Conservation (phyloP, 2,329 filamentous ascomycete genomes). For the Botryosphaeria agaves region DNA sequence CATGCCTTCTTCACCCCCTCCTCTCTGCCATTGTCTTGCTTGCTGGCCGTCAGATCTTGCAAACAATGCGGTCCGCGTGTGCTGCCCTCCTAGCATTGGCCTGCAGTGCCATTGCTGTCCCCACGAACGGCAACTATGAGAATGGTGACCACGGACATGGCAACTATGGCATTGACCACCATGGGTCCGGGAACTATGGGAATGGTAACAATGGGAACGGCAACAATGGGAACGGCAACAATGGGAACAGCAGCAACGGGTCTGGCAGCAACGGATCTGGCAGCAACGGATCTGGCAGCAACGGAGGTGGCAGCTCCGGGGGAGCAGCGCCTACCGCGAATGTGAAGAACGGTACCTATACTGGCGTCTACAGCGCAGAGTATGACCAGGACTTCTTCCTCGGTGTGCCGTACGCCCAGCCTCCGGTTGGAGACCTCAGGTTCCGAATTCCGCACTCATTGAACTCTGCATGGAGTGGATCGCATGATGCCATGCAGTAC, state of each 20-base stretch:
- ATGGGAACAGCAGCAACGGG: not conserved
- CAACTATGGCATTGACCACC: not conserved
- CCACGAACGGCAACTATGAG: not conserved
- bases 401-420: constrained; percentile 21
- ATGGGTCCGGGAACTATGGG: not conserved
- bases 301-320: not conserved
- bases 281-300: not conserved
- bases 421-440: constrained; percentile 14
- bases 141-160: not conserved
- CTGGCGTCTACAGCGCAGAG: constrained; percentile 18
- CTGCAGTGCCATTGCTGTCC: not conserved
- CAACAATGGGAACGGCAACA: not conserved
- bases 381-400: constrained; percentile 31
- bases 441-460: constrained; percentile 16
- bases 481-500: constrained; percentile 21
- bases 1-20: not conserved
- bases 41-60: not conserved
- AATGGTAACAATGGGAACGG: not conserved
- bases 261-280: not conserved
- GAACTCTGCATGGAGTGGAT: constrained; percentile 20
- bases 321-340: constrained; percentile 12
- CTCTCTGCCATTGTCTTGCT: not conserved
- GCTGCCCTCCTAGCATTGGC: not conserved
- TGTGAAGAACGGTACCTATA: constrained; percentile 26
- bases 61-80: not conserved